phyloP scores from a whole-genome alignment of 176 grass and related monocot species.

The Saccharum spontaneum region DNA sequence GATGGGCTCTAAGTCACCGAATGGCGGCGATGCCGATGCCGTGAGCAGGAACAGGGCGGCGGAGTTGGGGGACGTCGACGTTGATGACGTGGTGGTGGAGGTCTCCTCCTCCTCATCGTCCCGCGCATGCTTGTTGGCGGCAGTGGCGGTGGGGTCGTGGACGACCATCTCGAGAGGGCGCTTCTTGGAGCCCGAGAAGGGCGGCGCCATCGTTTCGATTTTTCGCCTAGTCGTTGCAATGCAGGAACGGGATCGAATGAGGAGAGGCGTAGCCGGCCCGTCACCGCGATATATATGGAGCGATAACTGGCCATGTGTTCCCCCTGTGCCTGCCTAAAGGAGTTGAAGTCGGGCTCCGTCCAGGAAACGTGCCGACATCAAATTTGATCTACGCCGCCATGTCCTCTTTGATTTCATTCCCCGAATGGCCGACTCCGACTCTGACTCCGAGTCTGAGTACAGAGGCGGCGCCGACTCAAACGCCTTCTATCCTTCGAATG shows the following conservation, averaged over 20 bases:
- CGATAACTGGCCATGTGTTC: background rate
- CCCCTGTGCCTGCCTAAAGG: background rate
- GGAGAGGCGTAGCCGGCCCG: background rate
- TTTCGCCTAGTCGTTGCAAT: background rate
- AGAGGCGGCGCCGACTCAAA: background rate
- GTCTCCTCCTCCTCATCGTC: background rate
- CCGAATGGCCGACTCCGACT: background rate
- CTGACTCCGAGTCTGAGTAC: too few species aligned
- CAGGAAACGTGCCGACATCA: background rate
- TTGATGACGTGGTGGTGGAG: background rate
- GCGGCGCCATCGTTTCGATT: background rate
- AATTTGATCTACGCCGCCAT: background rate
- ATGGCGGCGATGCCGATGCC: background rate
- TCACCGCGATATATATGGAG: background rate
- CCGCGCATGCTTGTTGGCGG: background rate
- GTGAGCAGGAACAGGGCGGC: background rate
- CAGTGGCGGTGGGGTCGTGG: background rate
- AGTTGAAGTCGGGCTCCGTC: background rate
- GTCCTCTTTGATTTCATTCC: background rate
- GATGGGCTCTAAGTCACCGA: background rate
- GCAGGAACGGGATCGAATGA: slow-evolving; percentile 9
- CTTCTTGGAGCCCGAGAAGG: background rate
- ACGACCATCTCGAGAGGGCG: background rate
- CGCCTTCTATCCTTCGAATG: too few species aligned
- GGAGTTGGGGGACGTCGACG: background rate